Base-by-base conservation (phyloP, 148 eudicot genomes). In the Camellia granthamiana region DNA sequence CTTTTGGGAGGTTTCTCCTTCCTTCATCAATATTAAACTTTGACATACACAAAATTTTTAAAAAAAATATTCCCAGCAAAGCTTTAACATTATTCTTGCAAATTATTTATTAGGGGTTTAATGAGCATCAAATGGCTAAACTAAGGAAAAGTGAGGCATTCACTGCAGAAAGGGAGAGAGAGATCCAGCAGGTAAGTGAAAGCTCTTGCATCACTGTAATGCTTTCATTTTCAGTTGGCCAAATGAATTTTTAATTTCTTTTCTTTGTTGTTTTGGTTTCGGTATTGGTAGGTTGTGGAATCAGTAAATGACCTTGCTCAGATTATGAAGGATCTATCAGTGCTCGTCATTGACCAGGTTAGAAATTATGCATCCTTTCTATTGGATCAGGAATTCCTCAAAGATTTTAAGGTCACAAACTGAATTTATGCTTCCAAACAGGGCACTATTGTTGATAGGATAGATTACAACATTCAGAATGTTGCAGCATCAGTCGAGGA, bases 261-360 rank as follows among this genome's bases (percentile, higher is more conserved):
- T 42, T 23, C 21, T 2, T 78, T 14, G 0, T 12, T 41, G 7
- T 43, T 44, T 59, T 51, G 43, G 4, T 81, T 74, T 69, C 9
- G 79, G 74, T 67, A 78, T 75, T 55, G 19, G 76, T 81, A 95
- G 98, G 97, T 95, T 70, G 97, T 81, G 49, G 89, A 88, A 88
- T 95, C 98, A 44, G 97, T 93, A 58, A 91, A 90, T 78, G 98
- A 95, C 81, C 90, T 95, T 67, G 98, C 97, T 68, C 98, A 95
- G 85, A 92, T 95, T 77, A 95, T 95, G 98, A 95, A 95, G 87
- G 98, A 95, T 85, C 87, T 95, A 69, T 95, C 98, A 30, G 94
- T 92, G 2, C 85, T 95, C 80, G 97, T 95, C 80, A 95, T 93
- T 70, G 98, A 95, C 84, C 97, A 95, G 97, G 98, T 95, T 63